Conservation (phyloP, 495 filamentous ascomycete species). For the Trichoderma reesei region DNA sequence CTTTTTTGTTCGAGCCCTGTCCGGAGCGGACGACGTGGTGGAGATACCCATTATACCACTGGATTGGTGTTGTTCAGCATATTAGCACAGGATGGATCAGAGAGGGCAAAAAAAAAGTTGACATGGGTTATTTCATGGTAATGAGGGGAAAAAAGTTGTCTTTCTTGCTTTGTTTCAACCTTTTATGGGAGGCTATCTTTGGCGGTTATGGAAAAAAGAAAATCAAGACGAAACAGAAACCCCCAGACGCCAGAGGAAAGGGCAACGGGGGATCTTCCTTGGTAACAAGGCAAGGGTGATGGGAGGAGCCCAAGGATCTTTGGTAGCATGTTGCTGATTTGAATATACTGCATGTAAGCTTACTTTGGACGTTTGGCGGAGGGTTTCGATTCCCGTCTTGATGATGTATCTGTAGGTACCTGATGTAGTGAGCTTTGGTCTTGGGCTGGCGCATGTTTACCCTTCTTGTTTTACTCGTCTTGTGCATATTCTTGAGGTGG, state of each 20-base stretch:
- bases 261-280: background rate
- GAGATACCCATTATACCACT: conserved; percentile 6
- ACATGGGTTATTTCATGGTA: background rate
- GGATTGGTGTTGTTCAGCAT: background rate
- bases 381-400: background rate
- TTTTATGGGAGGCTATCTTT: background rate
- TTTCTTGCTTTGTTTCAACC: background rate
- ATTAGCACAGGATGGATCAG: background rate
- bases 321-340: background rate
- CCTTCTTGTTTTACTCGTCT: too few relatives aligned
- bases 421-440: too few relatives aligned
- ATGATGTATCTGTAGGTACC: background rate
- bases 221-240: background rate
- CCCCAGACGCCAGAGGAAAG: background rate
- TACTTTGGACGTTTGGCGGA: background rate
- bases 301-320: background rate
- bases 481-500: too few relatives aligned
- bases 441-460: too few relatives aligned
- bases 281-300: background rate
- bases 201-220: background rate
- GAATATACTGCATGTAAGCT: background rate
- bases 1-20: background rate
- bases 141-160: background rate
- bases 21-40: background rate
- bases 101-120: background rate